These are phyloP conservation scores for Eutypella sp. DNA, from an alignment of 2,329 filamentous ascomycete species.

Conservation along the genomic window DNA sequence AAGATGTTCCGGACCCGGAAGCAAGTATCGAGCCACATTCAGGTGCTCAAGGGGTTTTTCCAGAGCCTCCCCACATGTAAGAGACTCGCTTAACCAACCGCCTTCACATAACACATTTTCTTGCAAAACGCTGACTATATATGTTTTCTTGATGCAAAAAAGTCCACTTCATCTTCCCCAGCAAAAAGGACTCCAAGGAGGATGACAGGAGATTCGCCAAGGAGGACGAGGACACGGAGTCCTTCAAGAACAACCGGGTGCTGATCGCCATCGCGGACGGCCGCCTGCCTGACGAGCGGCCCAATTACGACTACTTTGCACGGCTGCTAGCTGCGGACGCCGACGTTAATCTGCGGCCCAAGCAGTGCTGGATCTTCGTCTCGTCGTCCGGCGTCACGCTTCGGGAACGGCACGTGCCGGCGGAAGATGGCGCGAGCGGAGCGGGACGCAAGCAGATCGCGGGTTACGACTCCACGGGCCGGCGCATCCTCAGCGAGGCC, in stretches of 20 bases:
- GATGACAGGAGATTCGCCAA: slow-evolving; percentile 35
- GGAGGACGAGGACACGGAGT: slow-evolving; percentile 40
- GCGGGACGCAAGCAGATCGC: slow-evolving; percentile 15
- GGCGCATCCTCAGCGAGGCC: slow-evolving; percentile 19
- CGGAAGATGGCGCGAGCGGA: slow-evolving; percentile 23
- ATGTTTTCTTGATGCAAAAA: too few relatives aligned
- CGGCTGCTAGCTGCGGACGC: slow-evolving; percentile 51
- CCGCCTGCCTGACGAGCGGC: slow-evolving; percentile 51
- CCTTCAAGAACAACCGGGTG: slow-evolving; percentile 62
- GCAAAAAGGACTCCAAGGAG: slow-evolving; percentile 48
- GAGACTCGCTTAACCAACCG: slow-evolving; percentile 21
- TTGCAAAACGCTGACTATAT: slow-evolving; percentile 1
- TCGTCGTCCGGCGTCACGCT: slow-evolving; percentile 49
- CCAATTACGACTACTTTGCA: slow-evolving; percentile 59
- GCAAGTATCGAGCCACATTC: slow-evolving; percentile 66
- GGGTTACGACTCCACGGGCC: slow-evolving; percentile 19
- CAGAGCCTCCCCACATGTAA: slow-evolving; percentile 58
- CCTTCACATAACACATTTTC: not conserved
- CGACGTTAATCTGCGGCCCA: slow-evolving; percentile 49
- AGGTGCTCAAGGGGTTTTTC: slow-evolving; percentile 65
- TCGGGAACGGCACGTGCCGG: slow-evolving; percentile 36
- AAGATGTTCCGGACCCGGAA: slow-evolving; percentile 42
- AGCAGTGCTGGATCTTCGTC: slow-evolving; percentile 55
- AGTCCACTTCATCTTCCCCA: slow-evolving; percentile 58
- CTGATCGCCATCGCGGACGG: slow-evolving; percentile 55